phyloP scores from a whole-genome alignment of 2,329 filamentous ascomycete species.

The Capronia americana region DNA sequence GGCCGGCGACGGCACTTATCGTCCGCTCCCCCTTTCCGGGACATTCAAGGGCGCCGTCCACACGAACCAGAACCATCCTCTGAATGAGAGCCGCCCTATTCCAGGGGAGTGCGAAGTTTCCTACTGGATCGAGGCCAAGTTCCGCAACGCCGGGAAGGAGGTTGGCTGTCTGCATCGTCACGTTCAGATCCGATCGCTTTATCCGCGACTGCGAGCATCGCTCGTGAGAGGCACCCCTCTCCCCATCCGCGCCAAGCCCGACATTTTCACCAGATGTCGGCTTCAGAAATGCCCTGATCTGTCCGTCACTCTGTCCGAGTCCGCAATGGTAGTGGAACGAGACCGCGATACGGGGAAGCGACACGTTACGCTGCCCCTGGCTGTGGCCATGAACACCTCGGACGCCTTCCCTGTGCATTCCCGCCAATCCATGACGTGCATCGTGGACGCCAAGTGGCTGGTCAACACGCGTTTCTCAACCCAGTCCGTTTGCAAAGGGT shows the following conservation, averaged over 20 bases:
- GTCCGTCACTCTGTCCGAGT: conserved; percentile 25
- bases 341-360: conserved; percentile 22
- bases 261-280: conserved; percentile 29
- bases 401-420: conserved; percentile 15
- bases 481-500: background rate
- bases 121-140: conserved; percentile 35
- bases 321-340: conserved; percentile 17
- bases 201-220: conserved; percentile 24
- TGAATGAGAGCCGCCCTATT: conserved; percentile 27
- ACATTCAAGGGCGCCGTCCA: conserved; percentile 23
- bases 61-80: conserved; percentile 10
- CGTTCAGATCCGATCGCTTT: conserved; percentile 23
- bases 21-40: conserved; percentile 26
- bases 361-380: conserved; percentile 25
- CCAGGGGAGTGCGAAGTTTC: conserved; percentile 31
- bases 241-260: conserved; percentile 27
- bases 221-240: conserved; percentile 13
- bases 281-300: conserved; percentile 28
- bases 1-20: conserved; percentile 7
- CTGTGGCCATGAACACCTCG: conserved; percentile 24
- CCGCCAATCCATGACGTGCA: conserved; percentile 33
- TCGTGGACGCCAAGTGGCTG: conserved; percentile 29
- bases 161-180: conserved; percentile 27
- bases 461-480: conserved; percentile 29
- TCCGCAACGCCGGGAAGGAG: conserved; percentile 22